Conservation (phyloP, 2,329 filamentous ascomycete species). For the Aspergillus udagawae region DNA sequence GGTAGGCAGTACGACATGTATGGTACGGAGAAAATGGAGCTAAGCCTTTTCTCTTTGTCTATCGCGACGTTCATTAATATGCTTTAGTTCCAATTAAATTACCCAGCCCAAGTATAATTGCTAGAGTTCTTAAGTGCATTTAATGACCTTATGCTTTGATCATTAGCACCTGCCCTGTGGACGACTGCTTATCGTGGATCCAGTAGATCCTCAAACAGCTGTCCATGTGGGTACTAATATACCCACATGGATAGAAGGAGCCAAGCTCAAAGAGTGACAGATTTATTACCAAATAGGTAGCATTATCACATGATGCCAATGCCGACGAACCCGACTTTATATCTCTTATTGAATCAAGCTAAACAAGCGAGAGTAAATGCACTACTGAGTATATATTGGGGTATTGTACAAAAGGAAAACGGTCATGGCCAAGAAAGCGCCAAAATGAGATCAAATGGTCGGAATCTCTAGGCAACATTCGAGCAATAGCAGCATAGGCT, state of each 20-base stretch:
- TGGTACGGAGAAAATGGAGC: slow-evolving; percentile 26
- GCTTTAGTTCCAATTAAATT: not conserved
- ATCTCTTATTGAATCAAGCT: not conserved
- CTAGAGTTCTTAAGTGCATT: not conserved
- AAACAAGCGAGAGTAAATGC: not conserved
- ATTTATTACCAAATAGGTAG: not conserved
- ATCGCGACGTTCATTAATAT: not conserved
- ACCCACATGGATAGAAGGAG: not conserved
- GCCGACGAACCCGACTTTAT: not conserved
- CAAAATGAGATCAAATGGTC: not conserved
- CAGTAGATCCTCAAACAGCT: not conserved
- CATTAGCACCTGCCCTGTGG: not conserved
- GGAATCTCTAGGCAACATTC: not conserved
- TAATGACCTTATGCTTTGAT: not conserved
- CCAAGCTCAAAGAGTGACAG: not conserved
- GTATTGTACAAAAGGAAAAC: not conserved
- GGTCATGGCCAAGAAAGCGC: not conserved
- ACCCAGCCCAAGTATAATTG: not conserved
- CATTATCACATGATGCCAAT: not conserved
- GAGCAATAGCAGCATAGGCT: not conserved
- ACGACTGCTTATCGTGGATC: not conserved
- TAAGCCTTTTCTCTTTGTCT: slow-evolving; percentile 5
- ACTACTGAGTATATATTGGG: not conserved
- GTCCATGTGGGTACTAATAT: not conserved
- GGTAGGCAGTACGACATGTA: slow-evolving; percentile 21